A percentile compares a stretch with the other conserved stretches of the same genome.
Evolutionary conservation across 1,139 yeast species (phyloP).

Genomic region (Scheffersomyces stambukii): DNA sequence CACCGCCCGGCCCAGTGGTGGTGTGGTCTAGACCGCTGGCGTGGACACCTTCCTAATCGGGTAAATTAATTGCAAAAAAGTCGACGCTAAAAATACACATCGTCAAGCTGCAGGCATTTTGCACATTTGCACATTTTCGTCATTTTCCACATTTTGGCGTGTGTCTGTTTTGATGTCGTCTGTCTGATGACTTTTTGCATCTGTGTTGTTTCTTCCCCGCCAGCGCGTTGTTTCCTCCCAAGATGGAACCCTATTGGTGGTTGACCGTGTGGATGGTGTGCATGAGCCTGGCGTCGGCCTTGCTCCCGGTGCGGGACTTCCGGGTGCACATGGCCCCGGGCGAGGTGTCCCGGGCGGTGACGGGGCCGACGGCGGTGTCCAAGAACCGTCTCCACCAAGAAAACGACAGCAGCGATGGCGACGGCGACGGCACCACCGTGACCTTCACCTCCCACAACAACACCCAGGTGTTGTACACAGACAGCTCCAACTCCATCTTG

Average conservation of each 20-base stretch:
- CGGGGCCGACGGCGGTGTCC: background rate
- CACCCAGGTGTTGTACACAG: constrained; percentile 24
- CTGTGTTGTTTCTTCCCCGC: background rate
- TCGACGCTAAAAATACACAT: no score
- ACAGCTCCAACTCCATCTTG: constrained; percentile 23
- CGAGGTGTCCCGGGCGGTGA: constrained; percentile 1
- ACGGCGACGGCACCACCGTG: background rate
- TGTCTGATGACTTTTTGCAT: no score
- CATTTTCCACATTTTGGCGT: no score
- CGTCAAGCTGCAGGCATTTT: no score
- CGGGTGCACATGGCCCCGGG: constrained; percentile 9
- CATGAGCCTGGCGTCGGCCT: constrained; percentile 6
- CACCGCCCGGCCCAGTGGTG: no score
- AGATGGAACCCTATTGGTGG: no score
- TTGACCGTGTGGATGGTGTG: background rate
- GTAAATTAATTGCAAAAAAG: no score
- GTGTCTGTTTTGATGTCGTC: no score
- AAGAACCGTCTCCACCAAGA: background rate
- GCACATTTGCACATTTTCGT: no score
- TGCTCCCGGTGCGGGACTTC: constrained; percentile 17
- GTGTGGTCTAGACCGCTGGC: no score
- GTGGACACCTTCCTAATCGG: no score
- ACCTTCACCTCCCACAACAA: constrained; percentile 2
- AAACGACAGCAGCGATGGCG: background rate
- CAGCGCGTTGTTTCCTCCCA: background rate